These are phyloP conservation scores for Phytophthora sp. DNA, from an alignment of 352 stramenopile species.

Conservation along the genomic window DNA sequence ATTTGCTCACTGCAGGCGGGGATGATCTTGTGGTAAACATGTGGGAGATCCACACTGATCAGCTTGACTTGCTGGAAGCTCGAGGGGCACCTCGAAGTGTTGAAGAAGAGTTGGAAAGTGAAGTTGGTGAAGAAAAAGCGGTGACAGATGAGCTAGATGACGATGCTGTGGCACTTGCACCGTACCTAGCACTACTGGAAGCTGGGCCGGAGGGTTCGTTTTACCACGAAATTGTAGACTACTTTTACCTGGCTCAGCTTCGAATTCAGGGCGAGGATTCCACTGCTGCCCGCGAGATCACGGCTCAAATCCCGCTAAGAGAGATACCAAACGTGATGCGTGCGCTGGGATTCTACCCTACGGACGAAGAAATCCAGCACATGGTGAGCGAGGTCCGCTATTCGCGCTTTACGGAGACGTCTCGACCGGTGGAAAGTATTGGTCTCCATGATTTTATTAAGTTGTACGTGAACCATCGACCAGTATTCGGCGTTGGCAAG, in stretches of 20 bases:
- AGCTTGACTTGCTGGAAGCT: conserved; percentile 77
- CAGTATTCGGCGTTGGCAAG: conserved; percentile 87
- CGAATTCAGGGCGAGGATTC: conserved; percentile 91
- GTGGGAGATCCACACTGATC: conserved; percentile 86
- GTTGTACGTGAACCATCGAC: conserved; percentile 94
- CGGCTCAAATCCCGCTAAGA: conserved; percentile 72
- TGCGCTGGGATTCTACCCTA: conserved; percentile 93
- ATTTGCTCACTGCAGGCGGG: conserved; percentile 89
- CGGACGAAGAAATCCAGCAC: conserved; percentile 90
- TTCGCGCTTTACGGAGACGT: conserved; percentile 78
- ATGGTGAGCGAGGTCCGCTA: conserved; percentile 91
- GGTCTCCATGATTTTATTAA: conserved; percentile 83
- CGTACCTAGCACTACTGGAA: conserved; percentile 89
- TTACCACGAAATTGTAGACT: conserved; percentile 94
- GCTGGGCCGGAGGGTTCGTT: conserved; percentile 81
- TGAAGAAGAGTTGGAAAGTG: conserved; percentile 10
- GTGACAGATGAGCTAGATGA: conserved; percentile 16
- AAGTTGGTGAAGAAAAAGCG: not conserved
- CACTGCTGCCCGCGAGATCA: conserved; percentile 73
- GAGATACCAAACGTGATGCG: conserved; percentile 94
- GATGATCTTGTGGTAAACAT: conserved; percentile 92
- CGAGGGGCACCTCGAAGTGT: conserved; percentile 18
- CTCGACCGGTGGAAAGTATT: conserved; percentile 70
- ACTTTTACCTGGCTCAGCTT: conserved; percentile 95
- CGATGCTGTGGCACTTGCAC: conserved; percentile 47